phyloP scores from a whole-genome alignment of 352 stramenopile genomes.

The Chrysophaeum taylorii region DNA sequence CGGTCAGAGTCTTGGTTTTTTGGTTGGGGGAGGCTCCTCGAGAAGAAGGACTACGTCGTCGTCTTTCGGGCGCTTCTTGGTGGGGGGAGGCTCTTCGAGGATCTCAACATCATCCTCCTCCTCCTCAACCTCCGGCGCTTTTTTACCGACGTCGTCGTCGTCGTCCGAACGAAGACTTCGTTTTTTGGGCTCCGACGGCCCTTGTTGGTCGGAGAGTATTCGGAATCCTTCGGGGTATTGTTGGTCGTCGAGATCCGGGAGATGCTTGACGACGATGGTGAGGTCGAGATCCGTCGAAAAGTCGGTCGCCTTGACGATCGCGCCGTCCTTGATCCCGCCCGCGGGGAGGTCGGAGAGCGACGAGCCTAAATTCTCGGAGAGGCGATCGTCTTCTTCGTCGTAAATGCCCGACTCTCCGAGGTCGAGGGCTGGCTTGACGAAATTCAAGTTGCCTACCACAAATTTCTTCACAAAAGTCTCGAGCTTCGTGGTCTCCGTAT shows the following conservation, averaged over 20 bases:
- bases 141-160: too few species aligned
- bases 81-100: neutral
- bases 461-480: constrained; percentile 45
- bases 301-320: constrained; percentile 80
- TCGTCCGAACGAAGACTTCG: too few species aligned
- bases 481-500: constrained; percentile 69
- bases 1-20: too few species aligned
- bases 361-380: constrained; percentile 73
- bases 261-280: constrained; percentile 42
- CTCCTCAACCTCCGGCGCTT: constrained; percentile 31
- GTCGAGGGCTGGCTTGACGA: constrained; percentile 59
- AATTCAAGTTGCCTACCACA: constrained; percentile 54
- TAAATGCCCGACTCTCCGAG: constrained; percentile 75
- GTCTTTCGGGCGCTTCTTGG: neutral
- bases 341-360: constrained; percentile 64
- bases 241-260: constrained; percentile 20
- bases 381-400: constrained; percentile 81
- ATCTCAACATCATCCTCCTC: constrained; percentile 18
- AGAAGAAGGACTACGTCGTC: too few species aligned
- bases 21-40: too few species aligned
- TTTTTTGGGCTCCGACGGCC: neutral
- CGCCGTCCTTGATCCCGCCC: constrained; percentile 79
- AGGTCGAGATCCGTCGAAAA: constrained; percentile 80
- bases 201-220: neutral
- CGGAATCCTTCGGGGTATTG: neutral